Evolutionary conservation across 345 rosid genomes (phyloP).

Genomic region (Syzygium grande): DNA sequence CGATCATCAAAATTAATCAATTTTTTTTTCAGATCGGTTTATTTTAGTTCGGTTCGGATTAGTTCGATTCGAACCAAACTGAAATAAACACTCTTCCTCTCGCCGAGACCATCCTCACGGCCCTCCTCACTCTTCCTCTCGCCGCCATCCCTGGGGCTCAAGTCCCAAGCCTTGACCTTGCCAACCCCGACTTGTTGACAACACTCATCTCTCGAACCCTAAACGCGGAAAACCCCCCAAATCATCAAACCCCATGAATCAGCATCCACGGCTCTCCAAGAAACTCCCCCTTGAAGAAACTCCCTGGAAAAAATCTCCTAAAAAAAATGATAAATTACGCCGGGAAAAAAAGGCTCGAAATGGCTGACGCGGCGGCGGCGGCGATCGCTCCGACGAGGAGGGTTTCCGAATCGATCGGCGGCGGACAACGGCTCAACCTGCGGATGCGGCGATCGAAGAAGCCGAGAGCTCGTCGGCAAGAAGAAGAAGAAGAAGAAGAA

Average conservation of each 20-base stretch:
- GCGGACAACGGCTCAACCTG: background rate
- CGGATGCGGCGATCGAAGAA: background rate
- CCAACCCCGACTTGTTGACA: constrained; percentile 20
- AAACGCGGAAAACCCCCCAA: background rate
- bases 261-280: constrained; percentile 41
- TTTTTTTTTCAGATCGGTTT: too few relatives aligned
- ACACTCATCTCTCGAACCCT: background rate
- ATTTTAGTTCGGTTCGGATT: too few relatives aligned
- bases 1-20: too few relatives aligned
- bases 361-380: background rate
- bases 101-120: constrained; percentile 13
- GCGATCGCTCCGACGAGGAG: background rate
- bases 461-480: too few relatives aligned
- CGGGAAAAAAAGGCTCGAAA: background rate
- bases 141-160: constrained; percentile 3
- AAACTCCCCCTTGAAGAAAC: background rate
- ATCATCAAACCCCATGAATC: constrained; percentile 48
- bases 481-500: background rate
- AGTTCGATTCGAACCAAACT: too few relatives aligned
- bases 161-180: constrained; percentile 32
- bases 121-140: constrained; percentile 16
- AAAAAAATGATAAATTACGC: background rate
- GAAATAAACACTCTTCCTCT: too few relatives aligned
- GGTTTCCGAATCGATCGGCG: background rate
- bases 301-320: background rate